Conservation (phyloP, 2,329 filamentous ascomycete genomes). For the Akanthomyces lecanii region DNA sequence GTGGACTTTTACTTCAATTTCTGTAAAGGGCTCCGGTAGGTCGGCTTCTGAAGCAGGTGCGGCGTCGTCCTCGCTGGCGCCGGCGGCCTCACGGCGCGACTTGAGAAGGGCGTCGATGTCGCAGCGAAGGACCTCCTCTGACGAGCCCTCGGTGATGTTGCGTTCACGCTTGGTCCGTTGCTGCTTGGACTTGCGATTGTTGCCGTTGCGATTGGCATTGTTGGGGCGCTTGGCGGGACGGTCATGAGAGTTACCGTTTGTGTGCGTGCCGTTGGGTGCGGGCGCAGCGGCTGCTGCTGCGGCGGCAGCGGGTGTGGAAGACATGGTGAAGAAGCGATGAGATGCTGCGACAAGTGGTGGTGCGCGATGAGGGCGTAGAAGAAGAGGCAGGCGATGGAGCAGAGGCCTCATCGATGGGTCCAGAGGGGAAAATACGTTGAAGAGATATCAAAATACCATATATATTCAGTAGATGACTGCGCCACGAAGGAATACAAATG, state of each 20-base stretch:
- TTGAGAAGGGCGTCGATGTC: conserved; percentile 57
- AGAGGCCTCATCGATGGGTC: conserved; percentile 6
- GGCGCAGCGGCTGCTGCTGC: not conserved
- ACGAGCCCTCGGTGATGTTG: conserved; percentile 57
- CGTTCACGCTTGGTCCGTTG: conserved; percentile 56
- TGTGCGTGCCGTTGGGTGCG: not conserved
- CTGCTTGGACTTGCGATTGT: conserved; percentile 30
- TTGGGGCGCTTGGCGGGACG: conserved; percentile 15
- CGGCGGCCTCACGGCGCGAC: conserved; percentile 33
- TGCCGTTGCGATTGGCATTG: not conserved
- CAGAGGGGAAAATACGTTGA: no score
- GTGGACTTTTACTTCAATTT: conserved; percentile 77
- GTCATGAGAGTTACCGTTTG: not conserved
- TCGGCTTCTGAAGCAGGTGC: conserved; percentile 1
- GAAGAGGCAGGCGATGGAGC: not conserved
- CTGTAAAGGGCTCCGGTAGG: conserved; percentile 64
- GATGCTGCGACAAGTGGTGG: not conserved
- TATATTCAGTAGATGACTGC: not conserved
- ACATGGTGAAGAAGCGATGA: conserved; percentile 11
- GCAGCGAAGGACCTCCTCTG: conserved; percentile 61
- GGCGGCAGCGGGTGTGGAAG: not conserved
- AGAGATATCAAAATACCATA: not conserved
- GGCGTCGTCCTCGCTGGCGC: conserved; percentile 21
- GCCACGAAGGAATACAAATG: not conserved
- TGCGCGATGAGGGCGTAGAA: not conserved